A percentile compares a stretch with the other conserved stretches of the same genome.
These are phyloP conservation scores for Trichaptum fuscoviolaceum DNA, from an alignment of 768 basidiomycete species.

Conservation along the genomic window DNA sequence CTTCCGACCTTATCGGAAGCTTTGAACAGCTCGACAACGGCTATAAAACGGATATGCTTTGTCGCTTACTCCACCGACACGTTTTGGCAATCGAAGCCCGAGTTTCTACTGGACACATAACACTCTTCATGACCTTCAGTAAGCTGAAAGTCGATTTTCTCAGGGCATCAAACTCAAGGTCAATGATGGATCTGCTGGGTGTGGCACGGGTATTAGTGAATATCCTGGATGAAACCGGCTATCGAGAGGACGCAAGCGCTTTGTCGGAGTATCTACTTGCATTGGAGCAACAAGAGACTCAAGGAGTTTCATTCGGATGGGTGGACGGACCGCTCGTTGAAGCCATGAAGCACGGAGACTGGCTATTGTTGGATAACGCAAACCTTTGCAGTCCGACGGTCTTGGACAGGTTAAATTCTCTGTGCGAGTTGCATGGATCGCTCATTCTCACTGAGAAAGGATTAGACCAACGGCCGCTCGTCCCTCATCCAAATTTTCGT, in stretches of 20 bases:
- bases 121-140: background rate
- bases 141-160: background rate
- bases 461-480: constrained; percentile 62
- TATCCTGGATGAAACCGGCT: constrained; percentile 25
- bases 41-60: background rate
- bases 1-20: constrained; percentile 89
- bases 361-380: constrained; percentile 88
- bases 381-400: constrained; percentile 95
- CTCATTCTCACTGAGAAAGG: constrained; percentile 90
- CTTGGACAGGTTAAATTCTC: constrained; percentile 91
- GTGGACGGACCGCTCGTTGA: constrained; percentile 86
- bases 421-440: constrained; percentile 82
- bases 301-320: constrained; percentile 78
- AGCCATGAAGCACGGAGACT: constrained; percentile 82
- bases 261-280: background rate
- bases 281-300: background rate
- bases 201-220: constrained; percentile 21
- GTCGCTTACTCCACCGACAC: background rate
- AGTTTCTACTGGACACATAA: background rate
- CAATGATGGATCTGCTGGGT: constrained; percentile 10
- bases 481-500: constrained; percentile 84
- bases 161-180: constrained; percentile 3
- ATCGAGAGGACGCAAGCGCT: constrained; percentile 5
- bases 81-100: background rate
- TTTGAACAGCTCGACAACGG: constrained; percentile 82